Percentiles rank a stretch among this genome's conserved stretches.
These are phyloP conservation scores for Xylariales sp. DNA, from an alignment of 2,329 filamentous ascomycete genomes.

Conservation along the genomic window DNA sequence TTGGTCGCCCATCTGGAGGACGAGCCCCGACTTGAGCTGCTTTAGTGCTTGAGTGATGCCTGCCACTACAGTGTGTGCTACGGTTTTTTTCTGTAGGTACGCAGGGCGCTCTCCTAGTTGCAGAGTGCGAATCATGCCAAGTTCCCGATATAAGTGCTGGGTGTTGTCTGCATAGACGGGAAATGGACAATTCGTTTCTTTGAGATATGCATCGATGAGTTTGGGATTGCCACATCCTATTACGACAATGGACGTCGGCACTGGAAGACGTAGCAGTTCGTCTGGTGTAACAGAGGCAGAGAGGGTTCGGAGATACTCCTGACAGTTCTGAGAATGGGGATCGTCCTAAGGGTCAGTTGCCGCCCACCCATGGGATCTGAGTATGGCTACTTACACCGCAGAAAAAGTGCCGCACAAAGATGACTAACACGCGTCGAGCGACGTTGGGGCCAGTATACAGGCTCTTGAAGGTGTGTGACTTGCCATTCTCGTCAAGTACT, in stretches of 20 bases:
- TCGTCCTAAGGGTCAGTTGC: too few species aligned
- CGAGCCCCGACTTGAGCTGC: conserved; percentile 52
- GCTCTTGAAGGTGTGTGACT: conserved; percentile 56
- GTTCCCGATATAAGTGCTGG: conserved; percentile 57
- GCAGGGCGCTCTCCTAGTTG: conserved; percentile 55
- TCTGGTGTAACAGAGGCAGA: conserved; percentile 52
- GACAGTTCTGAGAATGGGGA: conserved; percentile 53
- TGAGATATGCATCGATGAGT: conserved; percentile 63
- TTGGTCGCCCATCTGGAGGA: conserved; percentile 60
- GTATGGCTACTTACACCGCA: conserved; percentile 64
- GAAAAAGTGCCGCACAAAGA: conserved; percentile 78
- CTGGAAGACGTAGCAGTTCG: conserved; percentile 43
- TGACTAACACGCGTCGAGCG: conserved; percentile 56
- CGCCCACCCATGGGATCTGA: too few species aligned
- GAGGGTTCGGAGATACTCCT: conserved; percentile 66
- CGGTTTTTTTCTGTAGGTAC: conserved; percentile 55
- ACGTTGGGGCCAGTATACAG: conserved; percentile 54
- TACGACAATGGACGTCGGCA: conserved; percentile 61
- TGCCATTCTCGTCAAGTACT: conserved; percentile 59
- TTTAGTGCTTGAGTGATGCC: conserved; percentile 58
- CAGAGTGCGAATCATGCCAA: conserved; percentile 66
- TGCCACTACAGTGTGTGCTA: conserved; percentile 43
- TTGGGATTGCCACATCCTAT: conserved; percentile 68
- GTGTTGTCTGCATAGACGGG: conserved; percentile 76
- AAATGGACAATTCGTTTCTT: conserved; percentile 61